Evolutionary conservation across 768 basidiomycete species (phyloP), one percentile per base, ranked within the genome.

Genomic region (Boletus sp.): DNA sequence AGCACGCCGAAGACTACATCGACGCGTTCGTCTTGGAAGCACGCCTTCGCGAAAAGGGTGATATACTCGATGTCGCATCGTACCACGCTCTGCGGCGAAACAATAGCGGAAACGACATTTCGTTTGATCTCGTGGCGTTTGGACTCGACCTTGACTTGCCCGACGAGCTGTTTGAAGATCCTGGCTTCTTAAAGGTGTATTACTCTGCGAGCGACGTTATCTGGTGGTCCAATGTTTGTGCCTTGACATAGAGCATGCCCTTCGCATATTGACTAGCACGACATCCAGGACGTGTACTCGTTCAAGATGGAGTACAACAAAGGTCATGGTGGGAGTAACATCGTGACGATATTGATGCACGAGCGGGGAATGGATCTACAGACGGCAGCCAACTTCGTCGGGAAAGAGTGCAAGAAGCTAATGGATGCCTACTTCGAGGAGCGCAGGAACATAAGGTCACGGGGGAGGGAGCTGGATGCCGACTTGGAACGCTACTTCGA

Each of bases 281-380:
- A 33, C 50, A 55, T 46, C 42, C 61, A 86, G 85, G 85, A 88
- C 56, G 69, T 87, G 15, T 87, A 85, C 62, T 87, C 84, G 8
- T 88, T 87, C 69, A 82, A 85, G 67, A 82, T 85, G 79, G 86
- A 90, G 61, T 83, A 85, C 60, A 77, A 80, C 47, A 80, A 80
- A 60, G 87, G 85, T 19, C 79, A 82, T 48, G 74, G 71, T 27
- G 82, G 82, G 53, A 87, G 86, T 64, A 89, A 88, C 65, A 76
- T 88, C 59, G 74, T 90, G 47, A 84, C 83, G 9, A 83, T 87
- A 35, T 76, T 86, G 54, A 86, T 87, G 82, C 68, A 79, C 54
- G 77, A 80, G 57, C 76, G 76, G 50, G 61, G 70, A 21, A 67
- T 84, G 47, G 74, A 75, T 50, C 72, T 87, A 45, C 86, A 88